Base-by-base conservation (phyloP, 306 rosid genomes). In the Nissolia schottii region DNA sequence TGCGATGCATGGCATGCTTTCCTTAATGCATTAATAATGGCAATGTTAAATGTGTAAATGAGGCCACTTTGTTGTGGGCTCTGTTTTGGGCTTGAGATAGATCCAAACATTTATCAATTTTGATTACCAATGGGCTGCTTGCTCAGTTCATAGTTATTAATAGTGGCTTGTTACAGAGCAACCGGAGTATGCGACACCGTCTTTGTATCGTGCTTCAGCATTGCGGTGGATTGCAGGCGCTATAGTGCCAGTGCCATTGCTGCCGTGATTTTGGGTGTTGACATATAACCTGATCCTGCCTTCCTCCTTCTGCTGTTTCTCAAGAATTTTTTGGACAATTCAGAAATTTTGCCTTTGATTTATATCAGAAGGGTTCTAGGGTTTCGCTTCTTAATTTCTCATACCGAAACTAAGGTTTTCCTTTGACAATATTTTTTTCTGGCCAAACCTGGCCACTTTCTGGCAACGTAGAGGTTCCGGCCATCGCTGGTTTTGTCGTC, bases 51-150 rank as follows among this genome's bases (percentile, higher is more conserved):
- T 20, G 62, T 43, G 16, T n/a, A 6, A 34, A 57, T 28, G 32
- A 55, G 67, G 32, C 32, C 29, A 32, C 48, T 9, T 54, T 71
- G 76, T 40, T 32, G 24, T 14, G 16, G 27, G 34, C 48, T 43
- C 12, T 28, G 28, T 16, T 19, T 63, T 38, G 46, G 51, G 54
- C 67, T 24, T 56, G 49, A 12, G 60, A 13, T 51, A 29, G 19
- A 9, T 51, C 46, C 54, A 24, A 23, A 15, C 31, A 31, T 48
- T 49, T 13, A 41, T 29, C 62, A 77, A 20, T 70, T 24, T 51
- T 35, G 40, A 64, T 71, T 22, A 31, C 61, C 43, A 54, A 34
- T 56, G 16, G 40, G 75, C 70, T 69, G 53, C 49, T 57, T 56
- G 66, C 32, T 15, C 29, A 20, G 5, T 55, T 25, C 15, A 13